Conservation (phyloP, 306 rosid genomes). For the Pueraria montana region DNA sequence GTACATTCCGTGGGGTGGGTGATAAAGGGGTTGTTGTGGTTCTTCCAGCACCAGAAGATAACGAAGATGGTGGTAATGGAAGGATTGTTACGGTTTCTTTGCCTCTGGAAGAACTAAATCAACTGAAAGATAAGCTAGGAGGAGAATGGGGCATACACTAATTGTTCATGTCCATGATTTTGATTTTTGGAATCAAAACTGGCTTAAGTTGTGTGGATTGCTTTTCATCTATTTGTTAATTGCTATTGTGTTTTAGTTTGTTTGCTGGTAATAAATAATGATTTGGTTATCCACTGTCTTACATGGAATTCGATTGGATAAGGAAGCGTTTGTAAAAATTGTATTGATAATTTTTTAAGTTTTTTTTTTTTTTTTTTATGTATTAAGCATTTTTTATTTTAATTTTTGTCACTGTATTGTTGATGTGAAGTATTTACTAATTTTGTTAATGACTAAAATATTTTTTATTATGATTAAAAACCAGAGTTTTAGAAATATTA, state of each 20-base stretch:
- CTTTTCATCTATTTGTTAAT: neutral
- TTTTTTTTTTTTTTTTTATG: too few species aligned
- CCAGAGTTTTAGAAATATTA: too few species aligned
- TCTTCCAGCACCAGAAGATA: slow-evolving; percentile 59
- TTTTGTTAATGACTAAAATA: too few species aligned
- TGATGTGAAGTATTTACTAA: too few species aligned
- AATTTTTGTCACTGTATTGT: too few species aligned
- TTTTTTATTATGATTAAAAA: too few species aligned
- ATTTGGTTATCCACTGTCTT: neutral
- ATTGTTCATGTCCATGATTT: neutral
- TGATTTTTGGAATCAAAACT: neutral
- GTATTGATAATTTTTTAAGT: neutral
- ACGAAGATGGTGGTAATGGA: slow-evolving; percentile 44
- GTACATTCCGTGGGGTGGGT: slow-evolving; percentile 70
- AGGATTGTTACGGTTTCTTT: slow-evolving; percentile 58
- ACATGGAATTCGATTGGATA: neutral
- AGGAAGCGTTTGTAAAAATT: neutral
- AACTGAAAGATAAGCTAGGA: slow-evolving; percentile 52
- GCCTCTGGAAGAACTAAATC: slow-evolving; percentile 57
- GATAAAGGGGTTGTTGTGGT: slow-evolving; percentile 79
- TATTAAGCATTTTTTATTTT: too few species aligned
- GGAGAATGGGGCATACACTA: slow-evolving; percentile 56
- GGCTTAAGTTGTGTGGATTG: neutral
- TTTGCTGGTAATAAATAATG: neutral
- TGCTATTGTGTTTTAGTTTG: neutral